Percentiles rank a stretch among this genome's conserved stretches.
Evolutionary conservation across 805 yeast species (phyloP).

Genomic region (Candida nemodendra): DNA sequence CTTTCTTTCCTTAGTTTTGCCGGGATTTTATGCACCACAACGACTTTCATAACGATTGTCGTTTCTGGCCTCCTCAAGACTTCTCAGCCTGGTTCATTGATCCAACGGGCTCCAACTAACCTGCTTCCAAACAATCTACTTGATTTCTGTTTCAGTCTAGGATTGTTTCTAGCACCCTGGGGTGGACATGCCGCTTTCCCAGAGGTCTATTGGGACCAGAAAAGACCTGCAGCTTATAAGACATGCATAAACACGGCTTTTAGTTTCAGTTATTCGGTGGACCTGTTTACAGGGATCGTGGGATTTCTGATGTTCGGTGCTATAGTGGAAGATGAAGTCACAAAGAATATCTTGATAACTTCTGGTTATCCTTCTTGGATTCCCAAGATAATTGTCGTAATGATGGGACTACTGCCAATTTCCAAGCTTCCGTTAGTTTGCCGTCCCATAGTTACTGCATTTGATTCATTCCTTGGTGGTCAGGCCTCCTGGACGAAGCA

Average conservation of each 20-base stretch:
- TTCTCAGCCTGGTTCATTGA: constrained; percentile 71
- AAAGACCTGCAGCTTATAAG: constrained; percentile 57
- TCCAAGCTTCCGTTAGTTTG: constrained; percentile 84
- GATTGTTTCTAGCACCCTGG: constrained; percentile 76
- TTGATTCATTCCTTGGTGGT: constrained; percentile 40
- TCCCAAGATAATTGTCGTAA: constrained; percentile 51
- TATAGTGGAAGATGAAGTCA: constrained; percentile 49
- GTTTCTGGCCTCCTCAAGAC: constrained; percentile 62
- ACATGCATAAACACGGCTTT: constrained; percentile 58
- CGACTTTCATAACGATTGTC: constrained; percentile 57
- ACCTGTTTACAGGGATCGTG: constrained; percentile 59
- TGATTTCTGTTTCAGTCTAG: constrained; percentile 58
- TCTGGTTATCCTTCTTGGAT: constrained; percentile 50
- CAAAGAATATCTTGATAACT: constrained; percentile 43
- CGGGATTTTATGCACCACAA: constrained; percentile 70
- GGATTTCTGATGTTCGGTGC: constrained; percentile 64
- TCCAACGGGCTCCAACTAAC: constrained; percentile 62
- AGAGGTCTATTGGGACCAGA: constrained; percentile 69
- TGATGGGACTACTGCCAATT: constrained; percentile 79
- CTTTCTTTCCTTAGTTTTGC: constrained; percentile 66
- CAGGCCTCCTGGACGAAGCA: constrained; percentile 7
- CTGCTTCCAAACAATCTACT: constrained; percentile 57
- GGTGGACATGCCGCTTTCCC: constrained; percentile 86
- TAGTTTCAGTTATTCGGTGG: constrained; percentile 57
- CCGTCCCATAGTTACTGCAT: constrained; percentile 73